These are phyloP conservation scores for Rhododendron kiyosumense DNA, from an alignment of 148 eudicot genomes.

Conservation along the genomic window DNA sequence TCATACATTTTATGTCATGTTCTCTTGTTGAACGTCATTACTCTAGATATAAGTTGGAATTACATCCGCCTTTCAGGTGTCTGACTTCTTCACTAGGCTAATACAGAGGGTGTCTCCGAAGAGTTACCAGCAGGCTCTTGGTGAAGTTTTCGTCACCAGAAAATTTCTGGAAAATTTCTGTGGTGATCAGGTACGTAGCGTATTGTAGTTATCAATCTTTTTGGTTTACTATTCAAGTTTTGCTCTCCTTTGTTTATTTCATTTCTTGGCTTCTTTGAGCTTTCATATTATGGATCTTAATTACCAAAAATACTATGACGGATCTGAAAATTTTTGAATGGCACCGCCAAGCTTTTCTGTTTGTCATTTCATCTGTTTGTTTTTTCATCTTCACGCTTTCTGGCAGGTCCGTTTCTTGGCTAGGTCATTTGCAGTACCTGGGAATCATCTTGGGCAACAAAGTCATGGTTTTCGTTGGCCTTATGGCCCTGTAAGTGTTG, in stretches of 20 bases:
- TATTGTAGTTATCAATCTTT: neutral
- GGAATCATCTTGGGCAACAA: constrained; percentile 99
- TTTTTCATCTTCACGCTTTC: constrained; percentile 6
- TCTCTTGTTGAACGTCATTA: neutral
- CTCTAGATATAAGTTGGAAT: neutral
- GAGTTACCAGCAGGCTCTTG: constrained; percentile 86
- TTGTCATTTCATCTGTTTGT: neutral
- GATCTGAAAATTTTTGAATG: neutral
- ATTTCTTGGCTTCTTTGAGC: neutral
- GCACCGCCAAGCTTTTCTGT: neutral
- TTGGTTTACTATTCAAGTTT: neutral
- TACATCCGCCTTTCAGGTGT: constrained; percentile 38
- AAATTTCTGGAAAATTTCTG: constrained; percentile 91
- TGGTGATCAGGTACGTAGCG: constrained; percentile 79
- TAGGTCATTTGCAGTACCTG: constrained; percentile 93
- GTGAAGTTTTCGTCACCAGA: constrained; percentile 80
- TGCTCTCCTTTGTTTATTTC: neutral
- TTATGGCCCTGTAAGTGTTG: constrained; percentile 83
- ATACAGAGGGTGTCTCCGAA: constrained; percentile 96
- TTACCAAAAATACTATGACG: neutral
- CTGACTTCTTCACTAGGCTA: constrained; percentile 74
- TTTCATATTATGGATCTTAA: neutral
- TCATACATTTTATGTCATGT: neutral
- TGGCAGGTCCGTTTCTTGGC: constrained; percentile 96
- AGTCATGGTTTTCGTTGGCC: constrained; percentile 99